A percentile compares a stretch with the other conserved stretches of the same genome.
phyloP scores from a whole-genome alignment of 2,329 filamentous ascomycete species.

The Trematosphaeria pertusa region DNA sequence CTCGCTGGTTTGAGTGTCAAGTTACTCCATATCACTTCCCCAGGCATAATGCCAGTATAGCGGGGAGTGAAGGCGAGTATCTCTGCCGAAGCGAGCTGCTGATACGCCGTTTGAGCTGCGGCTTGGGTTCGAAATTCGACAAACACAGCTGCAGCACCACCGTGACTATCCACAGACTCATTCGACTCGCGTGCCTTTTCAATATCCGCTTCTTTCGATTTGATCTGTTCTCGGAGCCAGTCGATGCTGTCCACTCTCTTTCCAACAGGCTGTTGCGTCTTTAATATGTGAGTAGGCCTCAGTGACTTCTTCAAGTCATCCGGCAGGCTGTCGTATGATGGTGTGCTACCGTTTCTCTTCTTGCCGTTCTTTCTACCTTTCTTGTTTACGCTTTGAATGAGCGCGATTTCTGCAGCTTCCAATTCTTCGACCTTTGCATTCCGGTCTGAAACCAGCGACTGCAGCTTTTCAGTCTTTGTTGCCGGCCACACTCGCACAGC shows the following conservation, averaged over 20 bases:
- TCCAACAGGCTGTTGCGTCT: conserved; percentile 66
- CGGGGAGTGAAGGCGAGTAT: conserved; percentile 81
- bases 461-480: conserved; percentile 76
- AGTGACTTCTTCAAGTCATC: conserved; percentile 70
- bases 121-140: conserved; percentile 86
- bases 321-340: conserved; percentile 58
- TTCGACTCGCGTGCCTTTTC: conserved; percentile 73
- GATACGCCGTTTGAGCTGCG: conserved; percentile 85
- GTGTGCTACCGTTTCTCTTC: conserved; percentile 59
- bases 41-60: conserved; percentile 81
- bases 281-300: conserved; percentile 45
- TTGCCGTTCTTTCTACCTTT: conserved; percentile 68
- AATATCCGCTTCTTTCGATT: conserved; percentile 75
- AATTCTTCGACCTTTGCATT: conserved; percentile 81
- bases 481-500: conserved; percentile 87
- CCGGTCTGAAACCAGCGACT: conserved; percentile 81
- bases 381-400: conserved; percentile 80
- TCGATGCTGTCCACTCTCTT: conserved; percentile 95
- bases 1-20: conserved; percentile 83
- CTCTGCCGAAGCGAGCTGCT: conserved; percentile 55
- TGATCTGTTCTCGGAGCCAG: conserved; percentile 81
- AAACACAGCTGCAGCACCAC: conserved; percentile 79
- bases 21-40: conserved; percentile 87
- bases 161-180: conserved; percentile 60
- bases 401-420: conserved; percentile 84